Evolutionary conservation across 2,329 filamentous ascomycete species (phyloP), one percentile per base, ranked within the genome.

Genomic region (Cladosporium sp.): DNA sequence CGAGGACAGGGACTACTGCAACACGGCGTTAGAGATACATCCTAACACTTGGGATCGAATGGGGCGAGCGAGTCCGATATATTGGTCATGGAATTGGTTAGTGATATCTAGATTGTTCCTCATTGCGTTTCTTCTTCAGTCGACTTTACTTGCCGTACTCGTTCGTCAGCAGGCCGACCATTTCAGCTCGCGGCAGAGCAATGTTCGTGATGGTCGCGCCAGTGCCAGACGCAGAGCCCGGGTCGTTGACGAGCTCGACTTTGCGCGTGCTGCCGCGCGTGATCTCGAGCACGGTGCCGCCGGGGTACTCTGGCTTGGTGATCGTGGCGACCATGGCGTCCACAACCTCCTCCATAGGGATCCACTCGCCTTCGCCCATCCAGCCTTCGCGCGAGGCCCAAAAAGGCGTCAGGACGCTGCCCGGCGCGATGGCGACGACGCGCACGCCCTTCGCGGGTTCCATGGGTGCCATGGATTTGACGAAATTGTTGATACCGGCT

Each of bases 381-480:
- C 44, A 42, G 10, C 37, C 38, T 31, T 52, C 38, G 3, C 45
- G 34, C 34, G 40, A 46, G 31, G 38, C 37, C 54, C 54, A 56
- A 16, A 56, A 46, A 16, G 44, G 50, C 42, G 80, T 82, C 57
- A 76, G 78, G 57, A 82, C 77, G 1, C 81, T 65, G 0, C 79
- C 80, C 0, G 80, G 80, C n/a, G 78, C 78, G 2, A 83, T 78
- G 6, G 73, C 78, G 10, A 77, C 80, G 10, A 83, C 77, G 1
- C 79, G 68, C 48, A 83, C 77, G 0, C 75, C 76, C 31, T 75
- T 60, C 2, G 59, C 59, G 13, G 51, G 44, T 22, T 80, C 77
- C 4, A 82, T 69, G 1, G 67, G 61, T 0, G 66, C 73, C 14
- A 82, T 61, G 4, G 70, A 71, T 50, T 78, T 72, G 3, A 80